Evolutionary conservation across 2,329 filamentous ascomycete species (phyloP), one percentile per base, ranked within the genome.

Genomic region (Periconia macrospinosa): DNA sequence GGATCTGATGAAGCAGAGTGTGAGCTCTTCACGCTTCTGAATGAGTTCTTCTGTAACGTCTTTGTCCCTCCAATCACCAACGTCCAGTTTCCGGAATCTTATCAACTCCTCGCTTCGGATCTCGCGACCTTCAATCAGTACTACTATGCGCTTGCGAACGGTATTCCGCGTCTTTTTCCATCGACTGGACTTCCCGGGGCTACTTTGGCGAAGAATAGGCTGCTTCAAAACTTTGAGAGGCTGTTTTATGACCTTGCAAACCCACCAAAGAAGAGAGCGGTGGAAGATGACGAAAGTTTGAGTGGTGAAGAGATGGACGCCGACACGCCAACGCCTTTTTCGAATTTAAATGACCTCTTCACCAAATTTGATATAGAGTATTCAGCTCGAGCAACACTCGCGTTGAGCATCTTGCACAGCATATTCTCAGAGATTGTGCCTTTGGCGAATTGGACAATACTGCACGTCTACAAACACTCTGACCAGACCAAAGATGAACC

Each of bases 111-210:
- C 14, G 67, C 85, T 17, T 74, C 79, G 2, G 83, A 87, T 61
- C 61, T 88, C 3, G 83, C 81, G 68, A 76, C 71, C 6, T 71
- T 87, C 55, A 83, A 87, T 57, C 68, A 71, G 18, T 79, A 79
- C 6, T 83, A 85, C 62, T 76, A 79, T 43, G 76, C 78, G 18
- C 74, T 88, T 27, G 73, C 82, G 2, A 74, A 81, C 10, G 85
- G 85, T 0, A 63, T 84, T 5, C 83, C 84, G 14, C 77, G 81
- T 19, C 83, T 81, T 75, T 66, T 80, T 17, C 84, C 84, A 3
- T 72, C 82, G 23, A 82, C 82, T 1, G 74, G 76, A 67, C 52
- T 74, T 7, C 69, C 71, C 9, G 62, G 60, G 30, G 68, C 70
- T 8, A 63, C 61, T 41, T 49, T 74, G 45, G 75, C 76, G 11